Base-by-base conservation (phyloP, 1,284 basidiomycete genomes). In the Tilletia setariae region DNA sequence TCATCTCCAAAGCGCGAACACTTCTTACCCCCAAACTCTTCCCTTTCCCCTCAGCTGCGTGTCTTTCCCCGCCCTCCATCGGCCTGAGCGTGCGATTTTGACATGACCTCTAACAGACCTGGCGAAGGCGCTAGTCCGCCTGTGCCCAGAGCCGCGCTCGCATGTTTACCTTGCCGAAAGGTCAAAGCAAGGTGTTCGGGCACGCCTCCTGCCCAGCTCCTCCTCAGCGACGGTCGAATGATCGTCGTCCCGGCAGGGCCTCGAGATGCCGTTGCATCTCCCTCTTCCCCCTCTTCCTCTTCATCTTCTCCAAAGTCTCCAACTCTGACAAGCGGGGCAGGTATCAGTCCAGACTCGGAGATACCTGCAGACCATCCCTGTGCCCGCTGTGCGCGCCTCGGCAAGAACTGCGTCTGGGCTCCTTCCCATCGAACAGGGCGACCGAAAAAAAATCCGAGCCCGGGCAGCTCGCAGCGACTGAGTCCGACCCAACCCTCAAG, bases 131-230 rank as follows among this genome's bases (percentile, higher is more conserved):
- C 35, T 40, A 40, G 35, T 40, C 35, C 35, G 35, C 6, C 35
- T 11, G 35, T 40, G 35, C 35, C 35, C 51, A 21, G 51, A 25
- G n/a, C 51, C 21, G 51, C 51, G 23, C 21, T 53, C 8, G 51
- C 51, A 21, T 53, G 51, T 28, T 23, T 53, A 2, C 51, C 51
- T 13, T 53, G 51, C 15, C 51, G 51, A 3, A 21, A 53, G 28
- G 51, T 53, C n/a, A 53, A 53, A 25, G 51, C 51, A 25, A 53
- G 28, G 28, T 53, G 51, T 23, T 53, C 51, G 28, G 51, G 51
- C 4, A 53, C 51, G 23, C 51, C 51, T 23, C 51, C 51, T 15
- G n/a, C 51, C 21, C 51, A 53, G 28, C 51, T 53, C 21, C n/a
- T 53, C 13, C n/a, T 23, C 23, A 23, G 28, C 51, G 51, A 53